Evolutionary conservation across 1,284 basidiomycete genomes (phyloP).

Genomic region (Ganoderma leucocontextum): DNA sequence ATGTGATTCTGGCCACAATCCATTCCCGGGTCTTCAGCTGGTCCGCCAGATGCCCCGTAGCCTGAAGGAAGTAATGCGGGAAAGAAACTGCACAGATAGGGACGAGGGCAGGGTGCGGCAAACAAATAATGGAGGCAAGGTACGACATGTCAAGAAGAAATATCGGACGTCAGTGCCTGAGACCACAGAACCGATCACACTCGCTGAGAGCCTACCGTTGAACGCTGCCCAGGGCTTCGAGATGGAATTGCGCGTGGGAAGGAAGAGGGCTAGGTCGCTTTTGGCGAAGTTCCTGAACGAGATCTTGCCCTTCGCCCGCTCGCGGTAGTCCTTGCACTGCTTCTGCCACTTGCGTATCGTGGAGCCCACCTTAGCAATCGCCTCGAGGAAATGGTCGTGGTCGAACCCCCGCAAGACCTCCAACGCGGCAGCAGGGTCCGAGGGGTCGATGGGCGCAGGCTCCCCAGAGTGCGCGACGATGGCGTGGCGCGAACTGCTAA

Average conservation of each 20-base stretch:
- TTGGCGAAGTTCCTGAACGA: conserved; percentile 93
- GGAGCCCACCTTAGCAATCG: conserved; percentile 80
- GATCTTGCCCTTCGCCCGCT: conserved; percentile 92
- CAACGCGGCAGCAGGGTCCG: conserved; percentile 72
- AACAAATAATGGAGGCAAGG: conserved; percentile 9
- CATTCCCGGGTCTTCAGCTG: conserved; percentile 89
- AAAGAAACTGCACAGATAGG: conserved; percentile 73
- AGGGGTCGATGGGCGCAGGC: conserved; percentile 75
- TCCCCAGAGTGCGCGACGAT: conserved; percentile 65
- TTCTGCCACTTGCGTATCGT: conserved; percentile 97
- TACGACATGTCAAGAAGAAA: conserved; percentile 41
- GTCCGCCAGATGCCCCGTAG: conserved; percentile 84
- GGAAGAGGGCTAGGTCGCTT: conserved; percentile 93
- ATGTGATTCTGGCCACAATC: conserved; percentile 93
- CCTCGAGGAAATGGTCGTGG: conserved; percentile 85
- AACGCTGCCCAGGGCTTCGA: conserved; percentile 98
- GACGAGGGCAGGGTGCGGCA: background rate
- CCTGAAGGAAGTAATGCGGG: conserved; percentile 96
- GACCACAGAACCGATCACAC: conserved; percentile 26
- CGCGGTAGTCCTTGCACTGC: conserved; percentile 93
- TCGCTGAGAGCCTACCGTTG: conserved; percentile 67
- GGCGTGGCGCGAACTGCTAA: conserved; percentile 57
- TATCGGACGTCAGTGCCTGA: conserved; percentile 44
- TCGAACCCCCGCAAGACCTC: conserved; percentile 79
- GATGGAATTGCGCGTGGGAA: conserved; percentile 93